phyloP scores from a whole-genome alignment of 441 rosid species.

The Jatropha multifida region DNA sequence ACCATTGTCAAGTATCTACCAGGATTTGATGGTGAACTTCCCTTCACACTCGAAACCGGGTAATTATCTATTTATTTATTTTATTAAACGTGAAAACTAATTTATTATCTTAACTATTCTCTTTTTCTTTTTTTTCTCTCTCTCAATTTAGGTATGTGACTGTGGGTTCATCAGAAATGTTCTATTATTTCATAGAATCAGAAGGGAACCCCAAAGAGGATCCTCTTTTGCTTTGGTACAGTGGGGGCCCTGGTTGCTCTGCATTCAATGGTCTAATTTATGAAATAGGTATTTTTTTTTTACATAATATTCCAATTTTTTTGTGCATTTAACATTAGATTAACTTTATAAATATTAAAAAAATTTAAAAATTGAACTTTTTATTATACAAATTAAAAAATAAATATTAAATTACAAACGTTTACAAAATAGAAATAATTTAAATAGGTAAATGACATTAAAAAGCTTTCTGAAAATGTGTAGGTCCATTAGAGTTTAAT shows the following conservation, averaged over 20 bases:
- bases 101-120: not conserved
- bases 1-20: slow-evolving; percentile 37
- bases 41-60: slow-evolving; percentile 54
- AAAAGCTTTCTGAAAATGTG: not conserved
- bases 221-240: slow-evolving; percentile 42
- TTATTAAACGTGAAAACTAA: too few relatives aligned
- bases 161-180: slow-evolving; percentile 32
- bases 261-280: slow-evolving; percentile 29
- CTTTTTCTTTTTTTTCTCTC: not conserved
- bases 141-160: slow-evolving; percentile 31
- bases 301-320: too few relatives aligned
- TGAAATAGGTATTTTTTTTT: slow-evolving; percentile 31
- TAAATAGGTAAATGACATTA: not conserved
- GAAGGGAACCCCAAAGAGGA: slow-evolving; percentile 32
- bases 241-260: slow-evolving; percentile 45
- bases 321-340: too few relatives aligned
- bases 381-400: too few relatives aligned
- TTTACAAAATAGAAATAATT: too few relatives aligned
- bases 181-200: slow-evolving; percentile 44
- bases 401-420: too few relatives aligned
- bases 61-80: too few relatives aligned
- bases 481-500: slow-evolving; percentile 43
- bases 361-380: too few relatives aligned
- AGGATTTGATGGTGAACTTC: slow-evolving; percentile 46
- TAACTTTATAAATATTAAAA: too few relatives aligned